These are phyloP conservation scores for Macrophomina tecta DNA, from an alignment of 2,329 filamentous ascomycete species.

Conservation along the genomic window DNA sequence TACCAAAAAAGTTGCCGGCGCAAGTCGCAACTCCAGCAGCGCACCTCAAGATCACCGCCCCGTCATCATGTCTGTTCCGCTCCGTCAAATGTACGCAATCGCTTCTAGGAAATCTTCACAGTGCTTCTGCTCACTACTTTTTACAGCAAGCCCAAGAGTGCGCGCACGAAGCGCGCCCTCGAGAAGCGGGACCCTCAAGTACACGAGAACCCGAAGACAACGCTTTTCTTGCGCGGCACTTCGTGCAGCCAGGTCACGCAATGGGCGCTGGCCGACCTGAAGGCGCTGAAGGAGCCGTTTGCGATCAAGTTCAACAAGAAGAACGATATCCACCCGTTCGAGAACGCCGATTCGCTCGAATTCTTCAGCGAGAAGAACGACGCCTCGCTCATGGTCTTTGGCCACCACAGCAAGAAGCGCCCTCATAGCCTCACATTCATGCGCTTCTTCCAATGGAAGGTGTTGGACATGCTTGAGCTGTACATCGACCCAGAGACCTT, in stretches of 20 bases:
- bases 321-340: slow-evolving; percentile 93
- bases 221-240: slow-evolving; percentile 87
- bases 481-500: slow-evolving; percentile 77
- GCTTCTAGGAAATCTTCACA: too few relatives aligned
- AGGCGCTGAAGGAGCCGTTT: slow-evolving; percentile 82
- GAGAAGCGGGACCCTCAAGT: slow-evolving; percentile 91
- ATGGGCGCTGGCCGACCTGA: slow-evolving; percentile 83
- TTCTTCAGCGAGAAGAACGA: slow-evolving; percentile 99
- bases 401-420: slow-evolving; percentile 89
- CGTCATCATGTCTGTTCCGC: slow-evolving; percentile 23
- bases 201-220: slow-evolving; percentile 87
- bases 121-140: neutral
- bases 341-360: slow-evolving; percentile 84
- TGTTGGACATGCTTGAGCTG: slow-evolving; percentile 94
- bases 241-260: slow-evolving; percentile 82
- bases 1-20: slow-evolving; percentile 26
- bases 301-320: slow-evolving; percentile 96
- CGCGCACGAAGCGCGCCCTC: slow-evolving; percentile 92
- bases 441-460: slow-evolving; percentile 82
- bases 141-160: slow-evolving; percentile 71
- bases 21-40: slow-evolving; percentile 13
- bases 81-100: slow-evolving; percentile 25
- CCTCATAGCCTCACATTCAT: slow-evolving; percentile 85
- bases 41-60: slow-evolving; percentile 10
- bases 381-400: slow-evolving; percentile 82